Base-by-base conservation (phyloP, 225 moss, liverwort and hornwort species). In the Climacium dendroides region DNA sequence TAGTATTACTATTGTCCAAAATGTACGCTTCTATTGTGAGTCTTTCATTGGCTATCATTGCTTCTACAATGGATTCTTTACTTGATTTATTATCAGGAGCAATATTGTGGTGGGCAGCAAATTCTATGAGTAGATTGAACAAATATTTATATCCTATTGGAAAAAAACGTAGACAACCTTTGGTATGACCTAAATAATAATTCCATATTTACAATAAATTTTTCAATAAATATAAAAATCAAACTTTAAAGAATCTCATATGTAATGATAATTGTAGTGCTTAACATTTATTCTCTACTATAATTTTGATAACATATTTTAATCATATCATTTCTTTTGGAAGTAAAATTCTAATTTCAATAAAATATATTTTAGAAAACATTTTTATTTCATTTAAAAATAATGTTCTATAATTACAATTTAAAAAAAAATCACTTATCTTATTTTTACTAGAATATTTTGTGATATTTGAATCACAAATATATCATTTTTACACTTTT, bases 31-130 rank as follows among this genome's bases (percentile, higher is more conserved):
- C 95, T 62, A 43, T 93, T 52, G 65, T 81, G 78, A 98, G 97
- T 89, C 88, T 94, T 74, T 98, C 98, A 30, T 55, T 98, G 67
- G 95, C 96, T 63, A 98, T 98, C 37, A 98, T 98, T 85, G 98
- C 97, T 61, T 98, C 97, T 24, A 98, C 97, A 65, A 92, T 97
- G 74, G 96, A 98, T 88, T 98, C 96, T 4, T 91, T 98, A 61
- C 90, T 98, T 87, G 96, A 98, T 76, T 86, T 96, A 64, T 77
- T 98, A 62, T 96, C 95, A 5, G 96, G 96, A 29, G 84, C 91
- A 48, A 92, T 98, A 41, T 90, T 98, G 23, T 96, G 91, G 94
- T 96, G 94, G 85, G 89, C 93, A 19, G 81, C 92, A 65, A 84
- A 81, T 60, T 93, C 94, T 11, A 97, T 97, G 96, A 94, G 87